Base-by-base conservation (phyloP, 306 rosid species). In the Hylodesmum podocarpum region DNA sequence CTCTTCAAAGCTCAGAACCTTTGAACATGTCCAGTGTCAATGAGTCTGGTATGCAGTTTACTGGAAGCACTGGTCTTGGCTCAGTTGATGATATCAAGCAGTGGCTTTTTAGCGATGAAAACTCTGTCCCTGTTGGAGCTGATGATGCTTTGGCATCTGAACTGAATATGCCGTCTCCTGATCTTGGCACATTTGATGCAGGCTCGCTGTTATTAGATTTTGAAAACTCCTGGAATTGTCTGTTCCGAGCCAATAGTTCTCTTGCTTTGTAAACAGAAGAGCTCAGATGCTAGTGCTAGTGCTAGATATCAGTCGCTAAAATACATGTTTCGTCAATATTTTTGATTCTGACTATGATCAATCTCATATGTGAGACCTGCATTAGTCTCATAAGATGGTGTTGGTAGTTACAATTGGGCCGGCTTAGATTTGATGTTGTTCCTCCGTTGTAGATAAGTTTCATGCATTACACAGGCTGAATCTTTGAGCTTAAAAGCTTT, bases 201-300 rank as follows among this genome's bases (percentile, higher is more conserved):
- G 82, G 81, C 28, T 39, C 73, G 72, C 50, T 80, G 63, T 14
- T 64, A 5, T 78, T 57, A 71, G 92, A 86, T 81, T 84, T 78
- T 31, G 93, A 87, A 34, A 40, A 73, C 78, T 66, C 86, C 31
- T 80, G 84, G 81, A 72, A 85, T 46, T 85, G 75, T 58, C 71
- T 81, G 12, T n/a, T n/a, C n/a, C 6, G 1, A 29, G 14, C 5
- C 7, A 15, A 51, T 73, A 29, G 78, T 25, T 18, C 1, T 66
- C n/a, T 11, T 55, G 46, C 25, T n/a, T 61, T 28, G 10, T 21
- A 8, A 18, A 18, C 33, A 34, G 53, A 59, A 57, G 59, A 16
- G 10, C 44, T 22, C 7, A 43, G 75, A 43, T 58, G 53, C n/a
- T 24, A n/a, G n/a, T n/a, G 29, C 33, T 11, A 53, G 61, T 53